Evolutionary conservation across 2,329 filamentous ascomycete genomes (phyloP).

Genomic region (Diplodia corticola): DNA sequence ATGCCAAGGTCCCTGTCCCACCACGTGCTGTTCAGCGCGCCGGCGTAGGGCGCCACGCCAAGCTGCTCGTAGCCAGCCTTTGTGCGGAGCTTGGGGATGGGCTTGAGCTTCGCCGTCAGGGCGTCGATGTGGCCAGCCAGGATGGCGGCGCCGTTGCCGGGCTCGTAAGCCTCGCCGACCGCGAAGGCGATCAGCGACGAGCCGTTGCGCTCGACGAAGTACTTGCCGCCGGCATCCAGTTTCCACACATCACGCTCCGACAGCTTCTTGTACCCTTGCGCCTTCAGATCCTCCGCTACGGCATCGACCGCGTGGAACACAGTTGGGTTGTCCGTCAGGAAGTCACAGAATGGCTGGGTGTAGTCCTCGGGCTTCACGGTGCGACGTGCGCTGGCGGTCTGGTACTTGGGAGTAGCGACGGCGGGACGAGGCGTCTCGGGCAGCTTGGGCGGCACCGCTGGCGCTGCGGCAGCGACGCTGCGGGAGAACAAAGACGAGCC

Average conservation of each 20-base stretch:
- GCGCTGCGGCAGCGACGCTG: slow-evolving; percentile 29
- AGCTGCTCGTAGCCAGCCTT: slow-evolving; percentile 86
- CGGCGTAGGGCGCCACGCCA: slow-evolving; percentile 90
- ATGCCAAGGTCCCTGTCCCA: slow-evolving; percentile 95
- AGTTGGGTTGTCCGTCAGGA: slow-evolving; percentile 86
- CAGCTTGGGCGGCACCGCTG: slow-evolving; percentile 41
- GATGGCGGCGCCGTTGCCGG: slow-evolving; percentile 84
- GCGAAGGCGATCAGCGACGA: slow-evolving; percentile 83
- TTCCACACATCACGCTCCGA: slow-evolving; percentile 81
- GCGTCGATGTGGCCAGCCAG: slow-evolving; percentile 93
- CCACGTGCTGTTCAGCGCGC: slow-evolving; percentile 85
- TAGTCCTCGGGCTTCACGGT: slow-evolving; percentile 51
- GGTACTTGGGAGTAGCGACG: background rate
- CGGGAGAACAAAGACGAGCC: slow-evolving; percentile 28
- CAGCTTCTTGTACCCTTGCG: slow-evolving; percentile 75
- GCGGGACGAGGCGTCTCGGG: slow-evolving; percentile 24
- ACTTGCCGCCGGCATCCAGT: slow-evolving; percentile 79
- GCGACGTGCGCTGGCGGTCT: slow-evolving; percentile 16
- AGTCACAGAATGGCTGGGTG: slow-evolving; percentile 81
- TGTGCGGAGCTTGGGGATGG: slow-evolving; percentile 79
- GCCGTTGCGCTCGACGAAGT: slow-evolving; percentile 83
- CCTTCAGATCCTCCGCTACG: slow-evolving; percentile 70
- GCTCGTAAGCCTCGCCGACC: slow-evolving; percentile 75
- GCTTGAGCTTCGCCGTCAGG: slow-evolving; percentile 86
- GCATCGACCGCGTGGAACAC: slow-evolving; percentile 86